Conservation (phyloP, 371 early-diverging fungal genomes). For the Mortierella sp. region DNA sequence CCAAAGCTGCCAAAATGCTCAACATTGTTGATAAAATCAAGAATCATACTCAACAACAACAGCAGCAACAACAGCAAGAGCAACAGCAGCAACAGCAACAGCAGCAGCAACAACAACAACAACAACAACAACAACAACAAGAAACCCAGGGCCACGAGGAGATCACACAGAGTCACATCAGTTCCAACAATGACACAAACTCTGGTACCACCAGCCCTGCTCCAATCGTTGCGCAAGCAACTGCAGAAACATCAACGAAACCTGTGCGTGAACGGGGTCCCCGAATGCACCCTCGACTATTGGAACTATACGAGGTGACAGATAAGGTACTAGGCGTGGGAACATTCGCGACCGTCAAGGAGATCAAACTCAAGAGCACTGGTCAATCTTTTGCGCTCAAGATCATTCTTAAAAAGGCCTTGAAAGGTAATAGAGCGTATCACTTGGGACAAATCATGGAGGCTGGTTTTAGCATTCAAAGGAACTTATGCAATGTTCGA, state of each 20-base stretch:
- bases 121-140: background rate
- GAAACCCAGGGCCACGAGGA: background rate
- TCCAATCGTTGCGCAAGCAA: background rate
- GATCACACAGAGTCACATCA: background rate
- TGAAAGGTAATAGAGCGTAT: slow-evolving; percentile 43
- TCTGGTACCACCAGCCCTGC: background rate
- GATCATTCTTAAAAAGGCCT: slow-evolving; percentile 74
- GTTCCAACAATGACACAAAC: slow-evolving; percentile 31
- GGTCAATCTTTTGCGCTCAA: slow-evolving; percentile 74
- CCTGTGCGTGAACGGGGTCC: slow-evolving; percentile 13
- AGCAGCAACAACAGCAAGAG: background rate
- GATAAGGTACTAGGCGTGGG: slow-evolving; percentile 68
- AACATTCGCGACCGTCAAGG: slow-evolving; percentile 84
- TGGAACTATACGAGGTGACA: slow-evolving; percentile 57
- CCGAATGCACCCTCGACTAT: slow-evolving; percentile 45
- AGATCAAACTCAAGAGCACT: slow-evolving; percentile 42
- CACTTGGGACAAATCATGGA: too few relatives aligned
- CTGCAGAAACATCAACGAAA: background rate
- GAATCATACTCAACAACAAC: background rate
- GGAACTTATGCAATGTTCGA: too few relatives aligned
- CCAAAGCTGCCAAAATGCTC: background rate
- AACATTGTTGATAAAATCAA: too few relatives aligned
- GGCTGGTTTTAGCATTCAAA: too few relatives aligned
- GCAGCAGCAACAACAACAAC: background rate
- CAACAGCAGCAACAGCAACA: slow-evolving; percentile 2